Evolutionary conservation across 2,329 filamentous ascomycete species (phyloP).

Genomic region (Botrytis paeoniae): DNA sequence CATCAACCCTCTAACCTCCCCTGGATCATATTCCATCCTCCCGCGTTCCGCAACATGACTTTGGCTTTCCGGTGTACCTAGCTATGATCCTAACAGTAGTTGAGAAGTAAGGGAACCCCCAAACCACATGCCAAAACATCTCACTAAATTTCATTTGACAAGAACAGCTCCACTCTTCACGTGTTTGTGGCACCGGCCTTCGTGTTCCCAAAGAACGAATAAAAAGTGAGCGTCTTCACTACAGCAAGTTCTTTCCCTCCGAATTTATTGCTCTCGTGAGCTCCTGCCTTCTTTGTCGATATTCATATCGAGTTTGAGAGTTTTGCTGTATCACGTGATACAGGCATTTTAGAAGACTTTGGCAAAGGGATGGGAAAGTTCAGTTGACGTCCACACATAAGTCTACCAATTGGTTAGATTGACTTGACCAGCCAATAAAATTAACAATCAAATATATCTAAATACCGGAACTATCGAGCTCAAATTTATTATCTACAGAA

Average conservation of each 20-base stretch:
- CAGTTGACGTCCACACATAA: not conserved
- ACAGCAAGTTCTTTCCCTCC: not conserved
- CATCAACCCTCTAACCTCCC: not conserved
- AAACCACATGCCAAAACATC: not conserved
- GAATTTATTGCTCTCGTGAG: not conserved
- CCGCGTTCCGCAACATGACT: constrained; percentile 1
- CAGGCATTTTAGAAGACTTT: accelerated
- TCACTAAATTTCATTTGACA: not conserved
- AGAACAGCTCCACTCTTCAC: not conserved
- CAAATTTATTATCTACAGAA: not conserved
- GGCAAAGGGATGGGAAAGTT: not conserved
- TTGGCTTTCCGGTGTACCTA: not conserved
- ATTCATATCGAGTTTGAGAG: not conserved
- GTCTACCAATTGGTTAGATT: too few relatives aligned
- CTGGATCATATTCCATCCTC: not conserved
- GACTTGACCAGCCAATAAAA: not conserved
- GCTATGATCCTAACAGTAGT: not conserved
- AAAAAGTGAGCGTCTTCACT: not conserved
- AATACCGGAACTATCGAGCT: not conserved
- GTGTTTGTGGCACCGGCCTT: not conserved
- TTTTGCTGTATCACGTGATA: not conserved
- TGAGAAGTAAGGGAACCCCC: constrained; percentile 7
- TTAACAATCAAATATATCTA: not conserved
- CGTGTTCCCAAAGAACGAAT: not conserved
- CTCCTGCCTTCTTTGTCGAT: not conserved